These are phyloP conservation scores for Microbotryomycetes sp. DNA, from an alignment of 1,284 basidiomycete genomes.

Conservation along the genomic window DNA sequence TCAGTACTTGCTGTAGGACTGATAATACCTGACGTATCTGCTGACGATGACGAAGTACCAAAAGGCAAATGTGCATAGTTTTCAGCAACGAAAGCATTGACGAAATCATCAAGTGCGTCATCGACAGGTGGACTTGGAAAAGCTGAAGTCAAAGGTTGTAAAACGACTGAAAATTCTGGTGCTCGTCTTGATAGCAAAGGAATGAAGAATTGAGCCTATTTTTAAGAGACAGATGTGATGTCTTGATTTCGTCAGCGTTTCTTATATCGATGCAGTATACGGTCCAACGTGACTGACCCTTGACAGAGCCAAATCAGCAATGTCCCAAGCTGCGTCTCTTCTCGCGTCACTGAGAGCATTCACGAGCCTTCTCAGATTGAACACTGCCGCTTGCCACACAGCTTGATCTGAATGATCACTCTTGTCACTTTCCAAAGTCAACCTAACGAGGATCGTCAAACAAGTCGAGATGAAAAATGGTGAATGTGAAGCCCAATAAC, in stretches of 20 bases:
- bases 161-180: slow-evolving; percentile 19
- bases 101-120: neutral
- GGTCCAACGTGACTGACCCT: neutral
- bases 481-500: slow-evolving; percentile 24
- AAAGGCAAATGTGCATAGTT: slow-evolving; percentile 2
- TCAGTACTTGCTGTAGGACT: neutral
- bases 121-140: neutral
- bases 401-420: slow-evolving; percentile 18
- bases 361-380: slow-evolving; percentile 10
- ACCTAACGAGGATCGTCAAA: slow-evolving; percentile 15
- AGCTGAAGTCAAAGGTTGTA: slow-evolving; percentile 8
- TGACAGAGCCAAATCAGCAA: slow-evolving; percentile 18
- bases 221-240: neutral
- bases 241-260: neutral
- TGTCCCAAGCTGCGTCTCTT: slow-evolving; percentile 14
- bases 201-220: slow-evolving; percentile 15
- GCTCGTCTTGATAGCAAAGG: slow-evolving; percentile 19
- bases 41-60: too few species aligned
- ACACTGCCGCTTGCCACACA: slow-evolving; percentile 17
- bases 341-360: slow-evolving; percentile 3
- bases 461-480: slow-evolving; percentile 20
- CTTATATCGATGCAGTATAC: neutral
- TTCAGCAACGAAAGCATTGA: slow-evolving; percentile 1
- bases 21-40: neutral
- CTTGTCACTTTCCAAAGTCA: slow-evolving; percentile 17